phyloP scores from a whole-genome alignment of 805 yeast genomes.

The Metschnikowia dekortorum region DNA sequence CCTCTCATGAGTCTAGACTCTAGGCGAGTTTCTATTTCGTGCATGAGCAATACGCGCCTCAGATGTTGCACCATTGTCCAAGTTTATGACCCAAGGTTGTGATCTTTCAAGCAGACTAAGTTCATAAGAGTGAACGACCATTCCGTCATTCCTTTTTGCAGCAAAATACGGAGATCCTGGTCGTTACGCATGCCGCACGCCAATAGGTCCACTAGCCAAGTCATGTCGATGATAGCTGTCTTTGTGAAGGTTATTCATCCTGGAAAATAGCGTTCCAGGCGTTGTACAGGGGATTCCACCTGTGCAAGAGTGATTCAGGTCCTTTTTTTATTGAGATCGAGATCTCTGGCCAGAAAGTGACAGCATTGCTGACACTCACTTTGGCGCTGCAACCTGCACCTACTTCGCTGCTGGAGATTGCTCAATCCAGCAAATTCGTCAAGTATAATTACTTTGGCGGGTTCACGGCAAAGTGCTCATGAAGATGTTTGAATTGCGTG shows the following conservation, averaged over 20 bases:
- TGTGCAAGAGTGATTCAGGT: no score
- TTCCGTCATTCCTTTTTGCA: constrained; percentile 57
- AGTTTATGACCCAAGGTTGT: constrained; percentile 23
- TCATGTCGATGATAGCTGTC: constrained; percentile 52
- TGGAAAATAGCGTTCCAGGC: constrained; percentile 26
- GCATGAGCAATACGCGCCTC: no score
- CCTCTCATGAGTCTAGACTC: no score
- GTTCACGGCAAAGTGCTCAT: constrained; percentile 88
- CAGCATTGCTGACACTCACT: constrained; percentile 19
- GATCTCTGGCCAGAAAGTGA: no score
- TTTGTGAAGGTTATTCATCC: constrained; percentile 28
- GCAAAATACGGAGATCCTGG: constrained; percentile 52
- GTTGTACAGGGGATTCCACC: constrained; percentile 42
- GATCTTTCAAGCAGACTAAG: constrained; percentile 19
- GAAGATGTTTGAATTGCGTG: constrained; percentile 59
- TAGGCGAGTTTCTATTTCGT: no score
- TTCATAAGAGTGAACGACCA: constrained; percentile 54
- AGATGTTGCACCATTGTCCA: no score
- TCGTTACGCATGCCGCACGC: constrained; percentile 41
- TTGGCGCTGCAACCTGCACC: constrained; percentile 17
- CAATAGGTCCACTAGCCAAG: constrained; percentile 61
- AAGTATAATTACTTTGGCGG: constrained; percentile 84
- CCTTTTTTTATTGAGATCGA: no score
- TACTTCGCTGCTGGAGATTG: constrained; percentile 28
- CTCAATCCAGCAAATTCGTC: constrained; percentile 74